A percentile compares a stretch with the other conserved stretches of the same genome.
These are phyloP conservation scores for Moesziomyces aphidis DNA, from an alignment of 1,284 basidiomycete species.

Conservation along the genomic window DNA sequence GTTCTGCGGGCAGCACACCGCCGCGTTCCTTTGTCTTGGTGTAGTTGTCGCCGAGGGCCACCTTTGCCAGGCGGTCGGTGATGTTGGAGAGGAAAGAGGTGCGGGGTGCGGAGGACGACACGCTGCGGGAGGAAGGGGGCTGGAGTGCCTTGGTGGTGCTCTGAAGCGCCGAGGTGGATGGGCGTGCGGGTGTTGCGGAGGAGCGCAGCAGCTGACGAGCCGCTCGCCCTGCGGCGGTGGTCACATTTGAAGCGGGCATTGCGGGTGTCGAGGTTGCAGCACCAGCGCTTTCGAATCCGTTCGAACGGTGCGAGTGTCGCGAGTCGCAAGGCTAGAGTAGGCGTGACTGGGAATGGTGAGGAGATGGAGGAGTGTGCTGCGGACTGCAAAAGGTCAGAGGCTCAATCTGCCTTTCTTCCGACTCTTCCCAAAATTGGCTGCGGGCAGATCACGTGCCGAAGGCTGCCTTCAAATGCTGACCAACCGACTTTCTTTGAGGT, in stretches of 20 bases:
- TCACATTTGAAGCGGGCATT: conserved; percentile 27
- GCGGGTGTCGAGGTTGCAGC: background rate
- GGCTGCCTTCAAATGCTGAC: background rate
- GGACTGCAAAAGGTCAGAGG: conserved; percentile 1
- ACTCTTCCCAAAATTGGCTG: conserved; percentile 21
- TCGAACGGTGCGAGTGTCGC: too few species aligned
- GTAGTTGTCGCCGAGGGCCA: conserved; percentile 36
- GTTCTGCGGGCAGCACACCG: conserved; percentile 58
- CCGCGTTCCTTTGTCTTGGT: conserved; percentile 34
- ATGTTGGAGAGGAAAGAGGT: conserved; percentile 29
- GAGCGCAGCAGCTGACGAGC: conserved; percentile 26
- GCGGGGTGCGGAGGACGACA: conserved; percentile 30
- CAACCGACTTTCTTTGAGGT: background rate
- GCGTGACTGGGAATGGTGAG: too few species aligned
- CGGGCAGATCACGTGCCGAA: conserved; percentile 9
- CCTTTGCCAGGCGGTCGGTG: conserved; percentile 33
- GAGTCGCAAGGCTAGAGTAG: too few species aligned
- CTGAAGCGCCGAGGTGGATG: conserved; percentile 17
- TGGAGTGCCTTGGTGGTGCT: background rate
- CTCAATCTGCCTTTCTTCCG: conserved; percentile 10
- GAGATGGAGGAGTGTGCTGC: background rate
- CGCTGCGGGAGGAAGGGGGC: conserved; percentile 9
- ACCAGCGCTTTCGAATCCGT: background rate
- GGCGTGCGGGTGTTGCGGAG: conserved; percentile 1
- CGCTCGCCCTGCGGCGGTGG: conserved; percentile 16